These are phyloP conservation scores for Inga laurina DNA, from an alignment of 306 rosid genomes.

Conservation along the genomic window DNA sequence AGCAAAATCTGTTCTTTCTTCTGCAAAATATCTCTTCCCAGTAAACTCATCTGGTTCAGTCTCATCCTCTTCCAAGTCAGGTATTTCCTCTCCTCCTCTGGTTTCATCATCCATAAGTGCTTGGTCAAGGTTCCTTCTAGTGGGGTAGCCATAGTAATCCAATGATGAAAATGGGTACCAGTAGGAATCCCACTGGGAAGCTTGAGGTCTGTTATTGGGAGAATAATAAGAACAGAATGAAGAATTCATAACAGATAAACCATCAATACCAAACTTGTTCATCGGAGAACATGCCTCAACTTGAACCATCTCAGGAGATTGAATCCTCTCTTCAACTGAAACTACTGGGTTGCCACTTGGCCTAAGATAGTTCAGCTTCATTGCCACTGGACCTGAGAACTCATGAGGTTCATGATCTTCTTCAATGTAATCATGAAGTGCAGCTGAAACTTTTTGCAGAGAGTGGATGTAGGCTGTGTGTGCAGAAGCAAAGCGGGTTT, in stretches of 20 bases:
- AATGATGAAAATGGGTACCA: constrained; percentile 93
- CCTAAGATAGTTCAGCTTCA: constrained; percentile 69
- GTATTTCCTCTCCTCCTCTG: constrained; percentile 89
- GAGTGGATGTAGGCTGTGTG: constrained; percentile 79
- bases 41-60: constrained; percentile 52
- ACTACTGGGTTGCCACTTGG: constrained; percentile 74
- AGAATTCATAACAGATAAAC: constrained; percentile 59
- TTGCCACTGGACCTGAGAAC: constrained; percentile 43
- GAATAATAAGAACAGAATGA: constrained; percentile 62
- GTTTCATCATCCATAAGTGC: constrained; percentile 61
- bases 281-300: constrained; percentile 66
- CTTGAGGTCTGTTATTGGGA: constrained; percentile 60
- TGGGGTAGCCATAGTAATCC: constrained; percentile 78
- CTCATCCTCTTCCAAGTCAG: constrained; percentile 80
- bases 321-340: constrained; percentile 82
- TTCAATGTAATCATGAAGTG: constrained; percentile 76
- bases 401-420: constrained; percentile 50
- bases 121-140: constrained; percentile 48
- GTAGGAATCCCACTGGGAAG: constrained; percentile 87
- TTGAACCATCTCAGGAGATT: constrained; percentile 65
- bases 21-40: constrained; percentile 40
- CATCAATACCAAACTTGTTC: constrained; percentile 62
- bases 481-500: constrained; percentile 68
- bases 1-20: constrained; percentile 47
- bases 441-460: constrained; percentile 73